phyloP scores from a whole-genome alignment of 805 yeast species.

The Zygotorulaspora danielsina region DNA sequence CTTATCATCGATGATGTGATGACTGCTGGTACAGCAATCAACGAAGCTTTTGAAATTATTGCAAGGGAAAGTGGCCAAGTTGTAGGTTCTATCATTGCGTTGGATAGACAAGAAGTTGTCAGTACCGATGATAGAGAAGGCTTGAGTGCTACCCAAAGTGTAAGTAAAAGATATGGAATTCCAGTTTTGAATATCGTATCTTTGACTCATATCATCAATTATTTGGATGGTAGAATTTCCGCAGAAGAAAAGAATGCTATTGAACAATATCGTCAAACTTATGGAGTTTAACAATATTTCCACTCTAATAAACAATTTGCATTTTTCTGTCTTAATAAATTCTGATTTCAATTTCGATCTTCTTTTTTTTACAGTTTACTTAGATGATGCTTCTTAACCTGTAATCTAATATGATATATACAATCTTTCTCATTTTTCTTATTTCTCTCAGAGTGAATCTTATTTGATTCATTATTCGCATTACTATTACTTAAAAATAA shows the following conservation, averaged over 20 bases:
- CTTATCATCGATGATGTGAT: constrained; percentile 94
- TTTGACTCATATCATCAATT: constrained; percentile 66
- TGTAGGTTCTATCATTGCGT: constrained; percentile 82
- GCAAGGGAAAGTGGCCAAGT: constrained; percentile 62
- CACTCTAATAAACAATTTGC: background rate
- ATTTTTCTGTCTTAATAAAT: constrained; percentile 1
- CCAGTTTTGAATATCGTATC: constrained; percentile 82
- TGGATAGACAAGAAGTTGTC: constrained; percentile 93
- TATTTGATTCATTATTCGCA: background rate
- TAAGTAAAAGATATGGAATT: constrained; percentile 63
- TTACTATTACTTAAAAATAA: constrained; percentile 2
- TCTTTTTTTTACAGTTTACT: background rate
- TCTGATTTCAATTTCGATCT: background rate
- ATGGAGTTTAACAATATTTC: constrained; percentile 30
- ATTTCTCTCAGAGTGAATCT: background rate
- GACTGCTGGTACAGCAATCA: constrained; percentile 98
- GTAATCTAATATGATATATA: constrained; percentile 12
- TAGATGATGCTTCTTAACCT: constrained; percentile 3
- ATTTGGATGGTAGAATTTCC: constrained; percentile 52
- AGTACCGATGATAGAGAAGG: constrained; percentile 44
- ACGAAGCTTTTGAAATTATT: constrained; percentile 86
- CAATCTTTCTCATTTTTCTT: constrained; percentile 7
- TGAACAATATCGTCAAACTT: constrained; percentile 49
- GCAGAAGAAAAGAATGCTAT: constrained; percentile 55
- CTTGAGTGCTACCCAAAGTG: constrained; percentile 76